phyloP scores from a whole-genome alignment of 257 asterid species.

The Capsicum rhomboideum region DNA sequence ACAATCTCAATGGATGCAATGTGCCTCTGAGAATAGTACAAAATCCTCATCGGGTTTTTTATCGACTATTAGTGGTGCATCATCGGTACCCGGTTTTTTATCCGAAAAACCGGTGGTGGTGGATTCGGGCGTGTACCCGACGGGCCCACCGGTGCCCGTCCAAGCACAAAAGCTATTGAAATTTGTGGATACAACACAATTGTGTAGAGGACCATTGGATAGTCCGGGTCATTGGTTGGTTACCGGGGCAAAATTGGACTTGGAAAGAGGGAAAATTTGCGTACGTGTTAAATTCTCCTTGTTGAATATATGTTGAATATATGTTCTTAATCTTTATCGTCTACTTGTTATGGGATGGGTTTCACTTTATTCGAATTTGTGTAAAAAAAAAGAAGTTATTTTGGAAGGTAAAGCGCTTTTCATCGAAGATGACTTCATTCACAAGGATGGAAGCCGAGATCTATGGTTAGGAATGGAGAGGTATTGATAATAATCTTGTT shows the following conservation, averaged over 20 bases:
- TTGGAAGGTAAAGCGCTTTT: not conserved
- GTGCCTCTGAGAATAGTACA: conserved; percentile 26
- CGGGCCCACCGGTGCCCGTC: conserved; percentile 60
- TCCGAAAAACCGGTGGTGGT: conserved; percentile 39
- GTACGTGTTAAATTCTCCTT: conserved; percentile 70
- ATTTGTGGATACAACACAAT: conserved; percentile 58
- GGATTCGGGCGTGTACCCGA: conserved; percentile 71
- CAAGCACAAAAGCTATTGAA: conserved; percentile 48
- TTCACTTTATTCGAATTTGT: not conserved
- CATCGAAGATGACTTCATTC: not conserved
- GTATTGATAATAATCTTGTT: not conserved
- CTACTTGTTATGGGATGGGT: no score
- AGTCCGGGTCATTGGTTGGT: conserved; percentile 92
- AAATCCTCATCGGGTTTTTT: conserved; percentile 37
- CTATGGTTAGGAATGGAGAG: not conserved
- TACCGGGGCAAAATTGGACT: conserved; percentile 71
- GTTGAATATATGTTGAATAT: conserved; percentile 48
- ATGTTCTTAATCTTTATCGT: not conserved
- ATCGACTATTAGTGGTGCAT: conserved; percentile 40
- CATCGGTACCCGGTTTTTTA: conserved; percentile 20
- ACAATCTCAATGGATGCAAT: conserved; percentile 67
- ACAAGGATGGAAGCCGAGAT: not conserved
- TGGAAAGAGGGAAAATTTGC: conserved; percentile 75
- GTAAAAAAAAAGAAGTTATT: not conserved
- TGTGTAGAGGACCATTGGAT: conserved; percentile 73